These are phyloP conservation scores for Globisporangium takayamanum DNA, from an alignment of 352 stramenopile species.

Conservation along the genomic window DNA sequence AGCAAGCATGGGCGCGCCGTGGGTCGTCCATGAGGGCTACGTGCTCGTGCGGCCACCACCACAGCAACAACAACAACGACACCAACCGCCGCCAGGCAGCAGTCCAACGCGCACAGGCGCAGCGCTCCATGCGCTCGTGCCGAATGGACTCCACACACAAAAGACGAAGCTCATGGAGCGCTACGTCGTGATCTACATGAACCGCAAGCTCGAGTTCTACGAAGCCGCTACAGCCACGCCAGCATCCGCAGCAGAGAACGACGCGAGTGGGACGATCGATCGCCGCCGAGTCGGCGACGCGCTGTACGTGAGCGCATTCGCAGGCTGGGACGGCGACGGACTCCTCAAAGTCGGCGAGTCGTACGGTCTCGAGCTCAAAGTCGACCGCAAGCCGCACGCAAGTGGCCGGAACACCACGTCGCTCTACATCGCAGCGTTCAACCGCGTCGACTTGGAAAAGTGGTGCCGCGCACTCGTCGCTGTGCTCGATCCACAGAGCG, in stretches of 20 bases:
- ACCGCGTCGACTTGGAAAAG: constrained; percentile 76
- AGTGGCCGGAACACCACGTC: constrained; percentile 19
- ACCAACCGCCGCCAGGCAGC: background rate
- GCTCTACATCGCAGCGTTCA: constrained; percentile 69
- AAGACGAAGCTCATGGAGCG: constrained; percentile 25
- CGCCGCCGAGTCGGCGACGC: constrained; percentile 27
- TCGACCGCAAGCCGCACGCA: constrained; percentile 43
- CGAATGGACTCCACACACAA: constrained; percentile 1
- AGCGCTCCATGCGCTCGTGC: constrained; percentile 1
- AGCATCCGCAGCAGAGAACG: constrained; percentile 8
- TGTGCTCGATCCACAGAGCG: constrained; percentile 63
- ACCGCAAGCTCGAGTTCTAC: constrained; percentile 76
- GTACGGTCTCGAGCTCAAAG: constrained; percentile 75
- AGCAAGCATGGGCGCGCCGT: constrained; percentile 36
- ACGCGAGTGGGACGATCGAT: background rate
- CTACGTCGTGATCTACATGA: constrained; percentile 72
- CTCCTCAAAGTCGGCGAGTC: constrained; percentile 58
- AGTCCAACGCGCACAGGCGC: constrained; percentile 1
- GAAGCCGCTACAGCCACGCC: constrained; percentile 12
- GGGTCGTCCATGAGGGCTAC: constrained; percentile 58
- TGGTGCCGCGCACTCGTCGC: constrained; percentile 72
- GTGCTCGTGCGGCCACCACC: constrained; percentile 34
- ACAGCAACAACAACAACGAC: background rate
- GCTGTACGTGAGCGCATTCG: constrained; percentile 57
- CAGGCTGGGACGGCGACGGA: constrained; percentile 69